A percentile compares a stretch with the other conserved stretches of the same genome.
These are phyloP conservation scores for Neophaeococcomyces mojaviensis DNA, from an alignment of 2,329 filamentous ascomycete species.

Conservation along the genomic window DNA sequence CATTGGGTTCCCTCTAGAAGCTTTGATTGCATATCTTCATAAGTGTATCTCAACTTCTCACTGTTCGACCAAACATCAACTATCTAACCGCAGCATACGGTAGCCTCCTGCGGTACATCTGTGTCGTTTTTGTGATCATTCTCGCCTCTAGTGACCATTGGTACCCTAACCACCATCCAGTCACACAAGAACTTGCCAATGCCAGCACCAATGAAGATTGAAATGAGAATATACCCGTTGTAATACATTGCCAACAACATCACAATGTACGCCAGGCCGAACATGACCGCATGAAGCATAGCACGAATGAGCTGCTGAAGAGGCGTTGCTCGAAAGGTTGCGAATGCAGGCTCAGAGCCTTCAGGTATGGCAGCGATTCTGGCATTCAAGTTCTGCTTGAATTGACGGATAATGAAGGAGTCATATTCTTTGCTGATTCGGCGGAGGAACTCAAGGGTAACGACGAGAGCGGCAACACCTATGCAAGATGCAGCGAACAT, in stretches of 20 bases:
- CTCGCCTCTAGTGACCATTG: not conserved
- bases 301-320: constrained; percentile 19
- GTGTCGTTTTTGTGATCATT: not conserved
- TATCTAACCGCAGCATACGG: constrained; percentile 16
- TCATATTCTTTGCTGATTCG: constrained; percentile 67
- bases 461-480: constrained; percentile 65
- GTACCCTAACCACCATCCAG: constrained; percentile 47
- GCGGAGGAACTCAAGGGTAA: constrained; percentile 65
- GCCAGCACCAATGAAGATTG: constrained; percentile 69
- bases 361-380: not conserved
- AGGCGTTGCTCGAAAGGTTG: constrained; percentile 15
- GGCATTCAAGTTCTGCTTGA: constrained; percentile 12
- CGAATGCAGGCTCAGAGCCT: constrained; percentile 11
- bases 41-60: no score
- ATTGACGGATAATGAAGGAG: constrained; percentile 38
- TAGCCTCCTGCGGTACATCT: constrained; percentile 11
- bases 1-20: no score
- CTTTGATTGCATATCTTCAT: no score
- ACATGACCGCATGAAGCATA: constrained; percentile 40
- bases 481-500: constrained; percentile 78
- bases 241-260: constrained; percentile 64
- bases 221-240: constrained; percentile 71
- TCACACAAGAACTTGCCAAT: constrained; percentile 66
- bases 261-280: constrained; percentile 69
- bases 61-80: no score